Conservation (phyloP, 2,329 filamentous ascomycete genomes). For the Mycosphaerella sp. region DNA sequence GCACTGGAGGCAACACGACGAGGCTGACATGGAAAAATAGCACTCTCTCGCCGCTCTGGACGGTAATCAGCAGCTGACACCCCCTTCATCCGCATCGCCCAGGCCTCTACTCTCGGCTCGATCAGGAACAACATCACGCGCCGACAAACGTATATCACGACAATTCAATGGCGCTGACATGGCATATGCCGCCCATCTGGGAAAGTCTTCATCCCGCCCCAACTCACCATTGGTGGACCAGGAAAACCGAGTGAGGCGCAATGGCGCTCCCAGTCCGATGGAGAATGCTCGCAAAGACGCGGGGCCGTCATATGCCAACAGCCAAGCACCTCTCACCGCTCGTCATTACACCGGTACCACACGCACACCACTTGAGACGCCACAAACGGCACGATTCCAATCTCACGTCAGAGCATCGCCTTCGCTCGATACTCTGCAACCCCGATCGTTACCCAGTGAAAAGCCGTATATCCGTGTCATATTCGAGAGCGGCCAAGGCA, state of each 20-base stretch:
- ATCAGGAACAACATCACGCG: conserved; percentile 40
- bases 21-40: conserved; percentile 40
- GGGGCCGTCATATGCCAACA: conserved; percentile 43
- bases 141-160: conserved; percentile 45
- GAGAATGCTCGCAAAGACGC: conserved; percentile 49
- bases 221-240: conserved; percentile 63
- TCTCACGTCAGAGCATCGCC: conserved; percentile 73
- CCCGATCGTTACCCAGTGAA: conserved; percentile 61
- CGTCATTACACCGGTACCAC: conserved; percentile 31
- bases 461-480: conserved; percentile 91
- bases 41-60: conserved; percentile 81
- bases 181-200: conserved; percentile 36
- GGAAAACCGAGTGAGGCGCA: conserved; percentile 51
- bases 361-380: conserved; percentile 56
- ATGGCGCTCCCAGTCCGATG: conserved; percentile 54
- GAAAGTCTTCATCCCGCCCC: conserved; percentile 59
- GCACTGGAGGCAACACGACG: neutral
- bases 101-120: conserved; percentile 54
- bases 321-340: conserved; percentile 37
- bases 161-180: conserved; percentile 41
- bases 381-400: conserved; percentile 56
- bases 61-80: conserved; percentile 48
- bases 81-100: conserved; percentile 60
- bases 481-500: conserved; percentile 82
- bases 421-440: conserved; percentile 74